Conservation (phyloP, 352 stramenopile species). For the Phytophthora aleatoria region DNA sequence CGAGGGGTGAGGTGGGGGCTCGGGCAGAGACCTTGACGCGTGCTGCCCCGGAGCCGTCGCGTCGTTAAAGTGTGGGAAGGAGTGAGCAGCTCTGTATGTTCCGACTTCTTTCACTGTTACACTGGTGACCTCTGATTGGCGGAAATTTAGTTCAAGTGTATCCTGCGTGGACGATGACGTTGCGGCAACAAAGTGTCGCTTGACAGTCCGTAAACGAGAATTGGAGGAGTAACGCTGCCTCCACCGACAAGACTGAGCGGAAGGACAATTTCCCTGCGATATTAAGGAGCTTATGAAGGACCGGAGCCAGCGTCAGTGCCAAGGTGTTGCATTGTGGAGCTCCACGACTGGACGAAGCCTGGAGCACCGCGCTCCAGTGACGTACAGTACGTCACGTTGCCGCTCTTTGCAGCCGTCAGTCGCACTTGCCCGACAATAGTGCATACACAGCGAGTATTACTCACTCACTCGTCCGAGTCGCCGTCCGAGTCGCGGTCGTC, state of each 20-base stretch:
- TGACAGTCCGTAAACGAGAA: slow-evolving; percentile 1
- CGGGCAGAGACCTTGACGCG: slow-evolving; percentile 9
- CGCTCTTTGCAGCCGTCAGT: slow-evolving; percentile 1
- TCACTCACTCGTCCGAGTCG: slow-evolving; percentile 21
- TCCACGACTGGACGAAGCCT: slow-evolving; percentile 10
- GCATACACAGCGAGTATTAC: background rate
- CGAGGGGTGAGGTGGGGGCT: slow-evolving; percentile 5
- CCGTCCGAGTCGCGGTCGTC: slow-evolving; percentile 11
- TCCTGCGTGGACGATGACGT: slow-evolving; percentile 8
- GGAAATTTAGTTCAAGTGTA: slow-evolving; percentile 15
- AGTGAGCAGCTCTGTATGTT: slow-evolving; percentile 7
- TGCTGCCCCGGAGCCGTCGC: slow-evolving; percentile 24
- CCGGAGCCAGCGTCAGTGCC: background rate
- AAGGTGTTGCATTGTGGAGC: slow-evolving; percentile 1
- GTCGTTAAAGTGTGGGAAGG: slow-evolving; percentile 10
- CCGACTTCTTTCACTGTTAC: slow-evolving; percentile 4
- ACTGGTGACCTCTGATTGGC: slow-evolving; percentile 12
- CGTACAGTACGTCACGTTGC: too few relatives aligned
- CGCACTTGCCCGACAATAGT: background rate
- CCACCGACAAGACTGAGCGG: too few relatives aligned
- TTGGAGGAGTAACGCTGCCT: too few relatives aligned
- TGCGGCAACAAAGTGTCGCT: slow-evolving; percentile 2
- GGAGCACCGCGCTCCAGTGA: too few relatives aligned
- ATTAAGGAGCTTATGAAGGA: background rate
- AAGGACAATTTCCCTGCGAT: background rate